These are phyloP conservation scores for Schizopora paradoxa DNA, from an alignment of 1,284 basidiomycete genomes.

Conservation along the genomic window DNA sequence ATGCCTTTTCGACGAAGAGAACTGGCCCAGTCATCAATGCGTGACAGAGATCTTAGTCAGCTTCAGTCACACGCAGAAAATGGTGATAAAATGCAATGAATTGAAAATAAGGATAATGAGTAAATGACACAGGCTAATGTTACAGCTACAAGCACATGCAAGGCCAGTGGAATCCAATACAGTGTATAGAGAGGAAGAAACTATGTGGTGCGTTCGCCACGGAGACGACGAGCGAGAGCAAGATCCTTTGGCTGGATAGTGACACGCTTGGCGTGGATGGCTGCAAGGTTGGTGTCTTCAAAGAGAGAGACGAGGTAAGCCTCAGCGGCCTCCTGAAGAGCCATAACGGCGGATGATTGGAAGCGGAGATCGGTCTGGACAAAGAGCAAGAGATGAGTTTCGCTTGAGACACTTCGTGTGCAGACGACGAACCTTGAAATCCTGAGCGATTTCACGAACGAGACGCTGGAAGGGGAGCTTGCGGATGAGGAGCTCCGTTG, in stretches of 20 bases:
- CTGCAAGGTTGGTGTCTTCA: conserved; percentile 62
- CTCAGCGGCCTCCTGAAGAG: conserved; percentile 75
- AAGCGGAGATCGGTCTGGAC: conserved; percentile 74
- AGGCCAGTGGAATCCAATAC: conserved; percentile 4
- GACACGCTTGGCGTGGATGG: conserved; percentile 66
- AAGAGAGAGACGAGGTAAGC: conserved; percentile 77
- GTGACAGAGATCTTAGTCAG: not conserved
- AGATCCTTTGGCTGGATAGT: conserved; percentile 72
- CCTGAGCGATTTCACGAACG: conserved; percentile 67
- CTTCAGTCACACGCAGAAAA: no score
- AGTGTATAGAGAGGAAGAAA: not conserved
- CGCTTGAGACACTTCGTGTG: conserved; percentile 11
- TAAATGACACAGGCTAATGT: conserved; percentile 6
- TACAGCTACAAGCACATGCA: conserved; percentile 11
- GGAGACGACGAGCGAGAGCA: conserved; percentile 62
- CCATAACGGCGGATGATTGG: conserved; percentile 76
- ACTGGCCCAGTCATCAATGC: not conserved
- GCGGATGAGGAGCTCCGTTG: conserved; percentile 72
- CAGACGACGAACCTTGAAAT: conserved; percentile 53
- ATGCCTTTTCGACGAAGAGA: not conserved
- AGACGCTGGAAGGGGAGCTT: conserved; percentile 75
- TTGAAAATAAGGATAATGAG: conserved; percentile 1
- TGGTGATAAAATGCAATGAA: not conserved
- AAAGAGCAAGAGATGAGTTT: conserved; percentile 9
- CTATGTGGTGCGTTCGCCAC: conserved; percentile 51